These are phyloP conservation scores for Annulohypoxylon truncatum DNA, from an alignment of 2,329 filamentous ascomycete species.

Conservation along the genomic window DNA sequence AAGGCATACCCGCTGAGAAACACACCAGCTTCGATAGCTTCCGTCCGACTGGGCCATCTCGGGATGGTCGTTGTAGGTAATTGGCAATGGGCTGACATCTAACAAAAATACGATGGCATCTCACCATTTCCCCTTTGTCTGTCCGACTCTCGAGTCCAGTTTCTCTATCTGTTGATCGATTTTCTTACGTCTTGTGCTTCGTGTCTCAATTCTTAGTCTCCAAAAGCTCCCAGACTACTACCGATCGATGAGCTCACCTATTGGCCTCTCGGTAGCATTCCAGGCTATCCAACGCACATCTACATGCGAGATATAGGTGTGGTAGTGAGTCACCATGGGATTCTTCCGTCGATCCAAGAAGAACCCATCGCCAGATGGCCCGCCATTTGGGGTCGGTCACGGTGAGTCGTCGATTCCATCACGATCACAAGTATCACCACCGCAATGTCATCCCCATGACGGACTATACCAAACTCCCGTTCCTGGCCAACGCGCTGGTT, in stretches of 20 bases:
- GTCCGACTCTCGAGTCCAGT: constrained; percentile 23
- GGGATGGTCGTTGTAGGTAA: constrained; percentile 22
- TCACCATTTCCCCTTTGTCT: constrained; percentile 20
- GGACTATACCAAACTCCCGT: constrained; percentile 40
- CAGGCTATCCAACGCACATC: constrained; percentile 5
- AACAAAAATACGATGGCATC: constrained; percentile 28
- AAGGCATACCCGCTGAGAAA: constrained; percentile 46
- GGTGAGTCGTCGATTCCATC: constrained; percentile 11
- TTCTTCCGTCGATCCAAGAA: constrained; percentile 38
- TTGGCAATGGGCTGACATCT: constrained; percentile 31
- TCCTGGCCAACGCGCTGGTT: constrained; percentile 36
- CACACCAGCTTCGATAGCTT: constrained; percentile 35
- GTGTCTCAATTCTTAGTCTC: constrained; percentile 14
- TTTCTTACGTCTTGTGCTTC: constrained; percentile 19
- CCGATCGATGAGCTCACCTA: constrained; percentile 18
- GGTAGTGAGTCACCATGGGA: constrained; percentile 28
- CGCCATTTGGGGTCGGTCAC: constrained; percentile 7
- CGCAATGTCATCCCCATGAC: constrained; percentile 40
- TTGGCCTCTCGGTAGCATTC: constrained; percentile 23
- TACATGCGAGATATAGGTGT: constrained; percentile 13
- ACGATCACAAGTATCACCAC: constrained; percentile 27
- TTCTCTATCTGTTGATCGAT: constrained; percentile 15
- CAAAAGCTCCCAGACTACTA: constrained; percentile 14
- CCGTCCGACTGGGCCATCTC: constrained; percentile 25
- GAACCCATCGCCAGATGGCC: constrained; percentile 19